A percentile compares a stretch with the other conserved stretches of the same genome.
These are phyloP conservation scores for Pelargonium fulgidum DNA, from an alignment of 441 rosid genomes.

Conservation along the genomic window DNA sequence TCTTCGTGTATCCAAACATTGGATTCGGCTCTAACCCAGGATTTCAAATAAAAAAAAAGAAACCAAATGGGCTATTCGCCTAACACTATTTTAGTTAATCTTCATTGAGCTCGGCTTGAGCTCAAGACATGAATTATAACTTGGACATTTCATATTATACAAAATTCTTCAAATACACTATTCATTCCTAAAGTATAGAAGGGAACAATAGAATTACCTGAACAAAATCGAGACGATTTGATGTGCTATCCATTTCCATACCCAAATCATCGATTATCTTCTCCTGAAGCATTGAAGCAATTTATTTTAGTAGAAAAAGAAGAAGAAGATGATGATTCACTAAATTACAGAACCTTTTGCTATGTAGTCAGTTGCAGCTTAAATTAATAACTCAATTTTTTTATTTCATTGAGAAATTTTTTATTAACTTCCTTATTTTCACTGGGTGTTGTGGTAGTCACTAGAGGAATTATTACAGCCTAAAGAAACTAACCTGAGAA, in stretches of 20 bases:
- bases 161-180: not conserved
- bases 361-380: not conserved
- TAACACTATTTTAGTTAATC: too few species aligned
- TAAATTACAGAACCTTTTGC: not conserved
- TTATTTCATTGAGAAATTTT: not conserved
- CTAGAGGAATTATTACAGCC: conserved; percentile 13
- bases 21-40: too few species aligned
- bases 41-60: too few species aligned
- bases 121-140: not conserved
- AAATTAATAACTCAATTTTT: not conserved
- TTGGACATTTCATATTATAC: not conserved
- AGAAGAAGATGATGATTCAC: not conserved
- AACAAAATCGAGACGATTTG: conserved; percentile 92
- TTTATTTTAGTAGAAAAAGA: conserved; percentile 14
- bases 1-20: too few species aligned
- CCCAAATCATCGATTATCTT: conserved; percentile 75
- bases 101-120: not conserved
- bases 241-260: conserved; percentile 84
- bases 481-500: conserved; percentile 55
- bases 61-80: too few species aligned
- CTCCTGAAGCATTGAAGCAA: conserved; percentile 47
- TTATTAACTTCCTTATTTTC: not conserved
- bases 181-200: not conserved
- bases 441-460: not conserved
- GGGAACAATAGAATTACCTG: conserved; percentile 47